Base-by-base conservation (phyloP, 192 early-diverging fungal genomes). In the Jimgerdemannia lactiflua region DNA sequence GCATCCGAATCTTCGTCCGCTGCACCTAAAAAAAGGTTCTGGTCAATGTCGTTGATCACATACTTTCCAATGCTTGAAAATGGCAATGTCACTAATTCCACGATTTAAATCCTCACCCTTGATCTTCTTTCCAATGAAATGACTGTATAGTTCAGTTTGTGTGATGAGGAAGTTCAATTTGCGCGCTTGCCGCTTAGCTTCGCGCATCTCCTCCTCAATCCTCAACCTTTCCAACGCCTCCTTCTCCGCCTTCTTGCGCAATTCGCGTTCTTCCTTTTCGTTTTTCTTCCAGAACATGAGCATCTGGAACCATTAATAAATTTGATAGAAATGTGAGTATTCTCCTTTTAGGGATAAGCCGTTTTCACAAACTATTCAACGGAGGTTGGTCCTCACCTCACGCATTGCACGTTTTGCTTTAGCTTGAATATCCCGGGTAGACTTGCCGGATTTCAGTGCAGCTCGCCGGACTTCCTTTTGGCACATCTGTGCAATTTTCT, bases 111-210 rank as follows among this genome's bases (percentile, higher is more conserved):
- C 74, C 65, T 74, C 76, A 20, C 76, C 71, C 20, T 83, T 79
- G 66, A 94, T 91, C 78, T 95, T 96, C 73, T 91, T 90, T 71
- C 93, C 94, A 67, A 96, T 90, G 84, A 97, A 97, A 84, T 96
- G 95, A 70, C 92, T 94, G 81, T 94, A 97, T 8, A 97, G 87
- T 74, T 97, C 95, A 1, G 95, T 97, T 76, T 97, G 95, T 1
- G 93, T 91, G 68, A 97, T 95, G 74, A 97, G 84, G 75, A 97
- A 97, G 78, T 97, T 95, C 70, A 97, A 88, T 78, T 97, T 97
- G 69, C 95, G 89, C 8, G 90, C 90, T 78, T 97, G 95, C 64
- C 95, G 87, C 44, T 90, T 84, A 4, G 89, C 86, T 72, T 97
- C 95, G 43, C 95, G 89, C 42, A 84, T 82, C 78, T 96, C 95